Evolutionary conservation across 352 stramenopile genomes (phyloP), one percentile per base, ranked within the genome.

Genomic region (Globisporangium polare): DNA sequence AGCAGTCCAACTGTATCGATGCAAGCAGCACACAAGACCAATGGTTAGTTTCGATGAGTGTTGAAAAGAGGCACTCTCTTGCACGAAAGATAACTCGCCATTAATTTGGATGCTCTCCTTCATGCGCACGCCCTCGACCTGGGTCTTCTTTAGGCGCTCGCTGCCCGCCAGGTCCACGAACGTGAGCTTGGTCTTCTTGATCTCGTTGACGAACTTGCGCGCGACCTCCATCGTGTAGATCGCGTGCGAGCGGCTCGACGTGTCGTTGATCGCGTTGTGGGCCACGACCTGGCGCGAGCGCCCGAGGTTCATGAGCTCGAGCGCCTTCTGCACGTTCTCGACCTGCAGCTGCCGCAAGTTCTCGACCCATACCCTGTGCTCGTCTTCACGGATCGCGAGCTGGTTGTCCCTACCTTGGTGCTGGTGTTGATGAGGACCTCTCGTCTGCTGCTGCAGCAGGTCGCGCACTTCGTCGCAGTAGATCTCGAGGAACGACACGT

Each of bases 401-500:
- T 55, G 62, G 33, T 71, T 73, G 22, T 67, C 45, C 2, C 57
- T 69, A 2, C 20, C 9, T 22, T 50, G 24, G 5, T 51, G 46
- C 13, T 53, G 35, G n/a, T n/a, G n/a, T n/a, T n/a, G n/a, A n/a
- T n/a, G n/a, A n/a, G n/a, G n/a, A 3, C 33, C 37, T 4, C n/a
- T 17, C 12, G 53, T 31, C 3, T 65, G 59, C 12, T 80, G 68
- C 45, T 90, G 69, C 0, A 98, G 71, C 31, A 98, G 63, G 66
- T 98, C 93, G 59, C 89, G 85, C 39, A 98, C 84, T 56, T 97
- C 89, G 67, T 98, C 92, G 24, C 89, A 90, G 62, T 98, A 98
- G 15, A 98, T 96, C 78, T 98, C 95, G 1, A 98, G 75, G 51
- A 86, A 88, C 7, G 75, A 85, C 12, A 83, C 78, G 5, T 61